Evolutionary conservation across 2,329 filamentous ascomycete genomes (phyloP), one percentile per base, ranked within the genome.

Genomic region (Monilinia polystroma): DNA sequence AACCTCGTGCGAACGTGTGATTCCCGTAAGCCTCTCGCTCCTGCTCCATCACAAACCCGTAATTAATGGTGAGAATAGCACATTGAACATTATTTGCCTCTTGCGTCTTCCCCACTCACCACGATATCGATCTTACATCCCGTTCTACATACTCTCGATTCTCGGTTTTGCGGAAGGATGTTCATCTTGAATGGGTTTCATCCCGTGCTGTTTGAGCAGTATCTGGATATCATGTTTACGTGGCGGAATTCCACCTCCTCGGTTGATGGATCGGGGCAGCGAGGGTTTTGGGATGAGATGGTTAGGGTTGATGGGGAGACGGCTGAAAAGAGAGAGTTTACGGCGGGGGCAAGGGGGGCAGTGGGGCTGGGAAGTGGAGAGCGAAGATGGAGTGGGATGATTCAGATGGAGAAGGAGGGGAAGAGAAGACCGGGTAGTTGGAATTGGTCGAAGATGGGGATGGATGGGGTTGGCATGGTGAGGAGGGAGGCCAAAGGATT

Each of bases 51-150:
- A 3, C 23, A 23, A n/a, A 6, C 4, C 2, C 18, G n/a, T 43
- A 26, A 4, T 32, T 32, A 47, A 62, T 26, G 6, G 20, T 45
- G 14, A 2, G 86, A 93, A 63, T 81, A 84, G 16, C 83, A 92
- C 71, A 87, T 93, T 45, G 91, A 94, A 77, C 91, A 94, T 76
- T 94, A 92, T 73, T 20, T 65, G 6, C 54, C 63, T 11, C 63
- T 65, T 23, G n/a, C 54, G 2, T 88, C 87, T 4, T 90, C 92
- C 73, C 90, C 91, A 69, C 89, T 93, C 2, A 84, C 89, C 4
- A 79, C 87, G 7, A 64, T 54, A 32, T 66, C 64, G 3, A 66
- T 91, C 88, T 82, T 91, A 90, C 2, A 85, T 92, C 18, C 80
- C 93, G 53, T 85, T 89, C 75, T 91, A 57, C 54, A 67, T 52